Conservation (phyloP, 352 stramenopile species). For the Globisporangium mamillatum region DNA sequence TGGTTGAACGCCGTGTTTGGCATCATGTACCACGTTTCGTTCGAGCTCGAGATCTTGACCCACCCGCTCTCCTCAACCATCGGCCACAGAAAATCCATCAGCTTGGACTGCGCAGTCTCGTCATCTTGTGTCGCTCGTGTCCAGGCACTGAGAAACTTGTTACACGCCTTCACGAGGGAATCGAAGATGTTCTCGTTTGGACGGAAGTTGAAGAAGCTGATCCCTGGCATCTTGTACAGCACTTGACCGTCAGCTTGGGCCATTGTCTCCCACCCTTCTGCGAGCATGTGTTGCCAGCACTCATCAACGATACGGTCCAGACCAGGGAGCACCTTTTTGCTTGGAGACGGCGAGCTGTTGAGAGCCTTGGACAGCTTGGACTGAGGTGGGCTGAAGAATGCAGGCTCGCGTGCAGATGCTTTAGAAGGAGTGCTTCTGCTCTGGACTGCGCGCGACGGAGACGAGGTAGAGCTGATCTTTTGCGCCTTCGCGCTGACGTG, state of each 20-base stretch:
- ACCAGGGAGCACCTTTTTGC: slow-evolving; percentile 19
- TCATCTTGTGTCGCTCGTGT: slow-evolving; percentile 18
- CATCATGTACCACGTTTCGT: slow-evolving; percentile 65
- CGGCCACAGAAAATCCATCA: slow-evolving; percentile 59
- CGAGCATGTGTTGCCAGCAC: slow-evolving; percentile 64
- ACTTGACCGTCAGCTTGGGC: slow-evolving; percentile 43
- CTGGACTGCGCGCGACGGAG: not conserved
- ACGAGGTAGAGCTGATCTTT: slow-evolving; percentile 17
- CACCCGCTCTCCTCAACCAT: slow-evolving; percentile 53
- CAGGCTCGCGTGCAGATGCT: slow-evolving; percentile 6
- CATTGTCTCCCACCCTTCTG: slow-evolving; percentile 58
- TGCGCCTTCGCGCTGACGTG: not conserved
- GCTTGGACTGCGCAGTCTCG: slow-evolving; percentile 22
- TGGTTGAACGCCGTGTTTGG: slow-evolving; percentile 61
- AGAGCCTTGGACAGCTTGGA: slow-evolving; percentile 16
- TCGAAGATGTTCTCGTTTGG: slow-evolving; percentile 82
- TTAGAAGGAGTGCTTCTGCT: not conserved
- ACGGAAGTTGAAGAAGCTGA: slow-evolving; percentile 63
- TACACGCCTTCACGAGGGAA: slow-evolving; percentile 55
- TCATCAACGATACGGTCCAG: slow-evolving; percentile 30
- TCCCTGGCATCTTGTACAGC: slow-evolving; percentile 69
- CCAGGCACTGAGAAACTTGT: slow-evolving; percentile 47
- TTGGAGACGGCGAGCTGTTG: slow-evolving; percentile 16
- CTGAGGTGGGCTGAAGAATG: slow-evolving; percentile 18
- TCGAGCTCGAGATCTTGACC: slow-evolving; percentile 43